Conservation (phyloP, 1,284 basidiomycete genomes). For the Peniophora sp. region DNA sequence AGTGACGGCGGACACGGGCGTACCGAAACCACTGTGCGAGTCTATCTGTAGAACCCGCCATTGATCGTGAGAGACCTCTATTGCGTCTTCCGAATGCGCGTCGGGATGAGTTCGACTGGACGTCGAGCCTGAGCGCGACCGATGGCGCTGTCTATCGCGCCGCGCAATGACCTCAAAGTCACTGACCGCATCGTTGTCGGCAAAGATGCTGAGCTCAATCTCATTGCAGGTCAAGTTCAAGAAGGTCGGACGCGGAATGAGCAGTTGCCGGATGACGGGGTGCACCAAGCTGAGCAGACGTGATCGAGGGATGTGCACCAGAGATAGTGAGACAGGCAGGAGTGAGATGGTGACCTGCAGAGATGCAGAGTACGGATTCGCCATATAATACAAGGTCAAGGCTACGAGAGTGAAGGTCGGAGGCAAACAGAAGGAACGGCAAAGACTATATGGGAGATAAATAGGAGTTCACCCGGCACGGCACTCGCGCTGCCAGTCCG, state of each 20-base stretch:
- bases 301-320: conserved; percentile 63
- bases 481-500: too few species aligned
- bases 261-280: conserved; percentile 59
- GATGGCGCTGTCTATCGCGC: conserved; percentile 42
- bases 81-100: conserved; percentile 27
- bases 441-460: not conserved
- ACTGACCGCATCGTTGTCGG: conserved; percentile 45
- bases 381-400: conserved; percentile 3
- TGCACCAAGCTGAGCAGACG: conserved; percentile 52
- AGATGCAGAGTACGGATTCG: conserved; percentile 20
- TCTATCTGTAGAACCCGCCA: conserved; percentile 76
- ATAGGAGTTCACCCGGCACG: too few species aligned
- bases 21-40: conserved; percentile 60
- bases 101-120: conserved; percentile 2
- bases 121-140: conserved; percentile 28
- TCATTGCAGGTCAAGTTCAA: conserved; percentile 71
- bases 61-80: conserved; percentile 61
- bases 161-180: conserved; percentile 58
- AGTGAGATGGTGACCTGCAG: conserved; percentile 53
- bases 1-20: conserved; percentile 16
- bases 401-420: not conserved
- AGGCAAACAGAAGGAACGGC: not conserved
- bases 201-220: conserved; percentile 67
- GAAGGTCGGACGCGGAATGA: conserved; percentile 57
- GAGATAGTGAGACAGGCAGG: conserved; percentile 60